Evolutionary conservation across 192 early-diverging fungal species (phyloP).

Genomic region (Rhizophagus clarus): DNA sequence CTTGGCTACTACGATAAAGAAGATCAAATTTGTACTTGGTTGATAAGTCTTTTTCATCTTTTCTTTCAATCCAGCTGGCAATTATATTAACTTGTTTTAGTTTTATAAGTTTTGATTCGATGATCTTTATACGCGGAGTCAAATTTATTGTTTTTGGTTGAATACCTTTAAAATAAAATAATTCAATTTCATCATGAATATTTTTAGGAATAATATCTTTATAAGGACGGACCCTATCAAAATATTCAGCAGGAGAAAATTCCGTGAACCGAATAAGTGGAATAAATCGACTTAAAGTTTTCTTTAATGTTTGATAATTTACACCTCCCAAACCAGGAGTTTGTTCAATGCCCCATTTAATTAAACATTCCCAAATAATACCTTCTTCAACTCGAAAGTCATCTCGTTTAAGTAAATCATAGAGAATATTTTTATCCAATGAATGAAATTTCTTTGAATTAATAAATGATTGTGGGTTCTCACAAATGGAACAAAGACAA

Average conservation of each 20-base stretch:
- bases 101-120: background rate
- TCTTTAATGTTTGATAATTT: background rate
- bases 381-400: background rate
- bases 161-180: too few species aligned
- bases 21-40: constrained; percentile 1
- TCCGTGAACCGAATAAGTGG: too few species aligned
- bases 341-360: too few species aligned
- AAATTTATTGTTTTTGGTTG: too few species aligned
- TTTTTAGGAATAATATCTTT: background rate
- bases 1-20: background rate
- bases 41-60: background rate
- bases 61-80: constrained; percentile 11
- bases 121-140: too few species aligned
- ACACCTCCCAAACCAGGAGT: background rate
- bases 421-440: too few species aligned
- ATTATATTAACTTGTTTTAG: background rate
- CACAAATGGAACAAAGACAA: too few species aligned
- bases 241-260: too few species aligned
- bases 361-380: background rate
- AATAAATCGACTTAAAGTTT: too few species aligned
- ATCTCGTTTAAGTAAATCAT: too few species aligned
- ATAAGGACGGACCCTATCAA: background rate
- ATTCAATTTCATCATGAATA: background rate
- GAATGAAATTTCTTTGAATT: too few species aligned
- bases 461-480: too few species aligned